phyloP scores from a whole-genome alignment of 129 eudicot genomes.

The Saussurea involucrata region DNA sequence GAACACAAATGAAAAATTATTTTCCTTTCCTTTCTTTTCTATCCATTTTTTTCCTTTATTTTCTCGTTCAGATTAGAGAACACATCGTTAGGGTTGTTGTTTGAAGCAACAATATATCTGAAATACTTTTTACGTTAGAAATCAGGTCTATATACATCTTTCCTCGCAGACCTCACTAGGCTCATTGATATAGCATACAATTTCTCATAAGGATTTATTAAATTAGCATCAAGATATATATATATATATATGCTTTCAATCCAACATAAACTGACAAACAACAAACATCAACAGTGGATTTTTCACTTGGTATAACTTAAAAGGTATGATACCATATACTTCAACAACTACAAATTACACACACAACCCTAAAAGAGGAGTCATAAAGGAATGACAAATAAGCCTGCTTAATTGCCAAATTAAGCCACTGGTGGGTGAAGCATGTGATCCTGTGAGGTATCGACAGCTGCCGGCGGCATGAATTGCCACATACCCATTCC shows the following conservation, averaged over 20 bases:
- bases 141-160: background rate
- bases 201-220: background rate
- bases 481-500: constrained; percentile 96
- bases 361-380: constrained; percentile 3
- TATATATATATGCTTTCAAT: background rate
- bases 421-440: constrained; percentile 97
- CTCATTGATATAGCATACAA: background rate
- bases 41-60: too few relatives aligned
- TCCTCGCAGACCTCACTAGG: background rate
- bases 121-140: background rate
- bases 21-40: too few relatives aligned
- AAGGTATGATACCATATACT: constrained; percentile 16
- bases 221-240: background rate
- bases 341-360: constrained; percentile 21
- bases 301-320: constrained; percentile 9
- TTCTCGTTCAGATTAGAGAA: too few relatives aligned
- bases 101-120: background rate
- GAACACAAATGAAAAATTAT: too few relatives aligned
- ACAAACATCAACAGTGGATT: background rate
- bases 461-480: constrained; percentile 89
- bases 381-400: constrained; percentile 19
- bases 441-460: constrained; percentile 76
- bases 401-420: constrained; percentile 7
- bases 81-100: too few relatives aligned
- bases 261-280: constrained; percentile 1